A percentile compares a stretch with the other conserved stretches of the same genome.
phyloP scores from a whole-genome alignment of 2,329 filamentous ascomycete species.

The Westerdykella ornata region DNA sequence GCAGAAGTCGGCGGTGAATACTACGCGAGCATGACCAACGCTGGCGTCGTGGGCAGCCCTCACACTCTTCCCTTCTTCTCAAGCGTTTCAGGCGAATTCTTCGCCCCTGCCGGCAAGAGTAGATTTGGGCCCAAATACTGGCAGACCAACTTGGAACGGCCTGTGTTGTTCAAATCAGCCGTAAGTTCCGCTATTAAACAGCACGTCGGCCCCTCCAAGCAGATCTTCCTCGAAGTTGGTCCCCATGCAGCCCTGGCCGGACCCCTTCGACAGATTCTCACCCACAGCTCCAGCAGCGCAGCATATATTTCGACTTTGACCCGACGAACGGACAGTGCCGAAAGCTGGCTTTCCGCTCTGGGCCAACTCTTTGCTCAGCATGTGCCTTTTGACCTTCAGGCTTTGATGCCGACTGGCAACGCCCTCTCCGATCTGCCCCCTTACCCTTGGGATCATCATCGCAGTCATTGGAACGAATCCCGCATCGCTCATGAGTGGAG shows the following conservation, averaged over 20 bases:
- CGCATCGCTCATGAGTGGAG: not conserved
- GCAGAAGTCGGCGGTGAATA: too few relatives aligned
- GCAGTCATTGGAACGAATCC: constrained; percentile 1
- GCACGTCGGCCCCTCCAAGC: not conserved
- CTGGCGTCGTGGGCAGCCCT: too few relatives aligned
- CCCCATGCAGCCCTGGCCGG: constrained; percentile 41
- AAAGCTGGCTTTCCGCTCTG: constrained; percentile 3
- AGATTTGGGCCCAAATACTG: not conserved
- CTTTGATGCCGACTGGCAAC: too few relatives aligned
- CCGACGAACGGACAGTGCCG: not conserved
- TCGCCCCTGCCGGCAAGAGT: not conserved
- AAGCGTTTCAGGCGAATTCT: not conserved
- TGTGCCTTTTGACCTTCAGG: constrained; percentile 6
- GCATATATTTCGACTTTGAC: not conserved
- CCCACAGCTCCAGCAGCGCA: not conserved
- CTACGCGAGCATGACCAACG: too few relatives aligned
- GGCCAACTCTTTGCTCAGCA: constrained; percentile 7
- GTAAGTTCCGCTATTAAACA: too few relatives aligned
- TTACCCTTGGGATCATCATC: constrained; percentile 2
- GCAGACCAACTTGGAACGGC: too few relatives aligned
- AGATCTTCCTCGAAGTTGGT: not conserved
- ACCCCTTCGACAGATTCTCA: constrained; percentile 32
- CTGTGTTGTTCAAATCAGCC: too few relatives aligned
- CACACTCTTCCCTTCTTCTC: too few relatives aligned
- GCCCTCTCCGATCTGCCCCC: constrained; percentile 3